Conservation (phyloP, 257 asterid species). For the Pogostemon cablin region DNA sequence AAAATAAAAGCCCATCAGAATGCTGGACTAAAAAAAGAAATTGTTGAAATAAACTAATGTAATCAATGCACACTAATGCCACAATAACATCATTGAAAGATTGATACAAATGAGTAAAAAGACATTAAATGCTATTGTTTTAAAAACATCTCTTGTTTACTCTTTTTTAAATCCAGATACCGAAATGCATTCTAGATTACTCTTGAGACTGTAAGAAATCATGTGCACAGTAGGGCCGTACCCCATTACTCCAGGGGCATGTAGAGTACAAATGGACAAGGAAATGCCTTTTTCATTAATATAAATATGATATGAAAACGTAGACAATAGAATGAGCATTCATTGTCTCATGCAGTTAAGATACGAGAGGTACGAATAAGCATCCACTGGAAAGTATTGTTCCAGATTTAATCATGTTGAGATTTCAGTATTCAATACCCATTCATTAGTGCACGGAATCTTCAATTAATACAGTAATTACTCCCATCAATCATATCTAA, state of each 20-base stretch:
- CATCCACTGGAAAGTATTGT: background rate
- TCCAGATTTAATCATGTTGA: background rate
- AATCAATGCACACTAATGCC: background rate
- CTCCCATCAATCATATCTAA: background rate
- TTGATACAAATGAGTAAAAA: background rate
- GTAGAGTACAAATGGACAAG: conserved; percentile 3
- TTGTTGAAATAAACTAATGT: background rate
- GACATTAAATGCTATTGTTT: background rate
- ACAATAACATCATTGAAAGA: background rate
- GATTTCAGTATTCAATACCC: background rate
- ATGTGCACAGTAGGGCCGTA: background rate
- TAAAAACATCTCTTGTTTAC: background rate
- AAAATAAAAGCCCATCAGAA: conserved; percentile 23
- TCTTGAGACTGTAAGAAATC: background rate
- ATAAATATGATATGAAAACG: background rate
- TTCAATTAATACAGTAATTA: background rate
- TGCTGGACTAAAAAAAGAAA: conserved; percentile 14
- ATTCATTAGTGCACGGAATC: background rate
- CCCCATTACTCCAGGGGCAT: background rate
- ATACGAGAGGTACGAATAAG: background rate
- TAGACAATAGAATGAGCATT: background rate
- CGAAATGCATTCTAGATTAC: background rate
- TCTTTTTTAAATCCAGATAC: background rate
- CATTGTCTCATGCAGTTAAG: background rate
- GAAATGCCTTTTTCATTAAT: background rate